These are phyloP conservation scores for Cyclotella kingstonii DNA, from an alignment of 108 stramenopile species.

Conservation along the genomic window DNA sequence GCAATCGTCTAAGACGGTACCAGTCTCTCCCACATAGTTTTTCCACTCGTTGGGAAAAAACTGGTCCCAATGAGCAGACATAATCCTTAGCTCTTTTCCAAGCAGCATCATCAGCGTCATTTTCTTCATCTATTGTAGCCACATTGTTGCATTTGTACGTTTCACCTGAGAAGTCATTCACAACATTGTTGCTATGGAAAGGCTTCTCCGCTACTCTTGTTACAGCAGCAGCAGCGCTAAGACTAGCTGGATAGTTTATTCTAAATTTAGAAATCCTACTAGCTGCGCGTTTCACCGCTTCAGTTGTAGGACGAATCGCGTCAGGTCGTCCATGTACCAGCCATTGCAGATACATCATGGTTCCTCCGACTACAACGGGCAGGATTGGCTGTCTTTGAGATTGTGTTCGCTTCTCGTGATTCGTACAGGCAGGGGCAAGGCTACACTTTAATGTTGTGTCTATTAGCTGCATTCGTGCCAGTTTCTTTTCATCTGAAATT, in stretches of 20 bases:
- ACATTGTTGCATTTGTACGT: too few species aligned
- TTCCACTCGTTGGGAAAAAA: slow-evolving; percentile 54
- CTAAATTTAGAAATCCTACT: slow-evolving; percentile 44
- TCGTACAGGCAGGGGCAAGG: background rate
- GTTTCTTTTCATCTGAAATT: too few species aligned
- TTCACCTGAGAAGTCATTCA: too few species aligned
- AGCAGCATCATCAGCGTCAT: slow-evolving; percentile 49
- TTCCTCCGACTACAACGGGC: slow-evolving; percentile 88
- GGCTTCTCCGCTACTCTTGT: background rate
- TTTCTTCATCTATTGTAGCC: slow-evolving; percentile 17
- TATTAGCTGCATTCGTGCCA: too few species aligned
- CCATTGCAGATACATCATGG: slow-evolving; percentile 98
- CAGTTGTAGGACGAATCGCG: slow-evolving; percentile 72
- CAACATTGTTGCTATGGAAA: background rate
- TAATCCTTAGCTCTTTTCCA: slow-evolving; percentile 73
- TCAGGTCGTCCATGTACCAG: slow-evolving; percentile 93
- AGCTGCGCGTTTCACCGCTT: slow-evolving; percentile 53
- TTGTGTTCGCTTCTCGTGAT: background rate
- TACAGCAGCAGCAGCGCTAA: background rate
- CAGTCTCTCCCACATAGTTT: slow-evolving; percentile 84
- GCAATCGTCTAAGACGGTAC: slow-evolving; percentile 87
- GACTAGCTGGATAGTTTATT: too few species aligned
- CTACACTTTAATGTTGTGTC: too few species aligned
- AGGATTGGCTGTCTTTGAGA: slow-evolving; percentile 31
- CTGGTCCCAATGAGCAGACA: slow-evolving; percentile 53